Conservation (phyloP, 164 flowering plant genomes). For the Chimonanthus praecox region DNA sequence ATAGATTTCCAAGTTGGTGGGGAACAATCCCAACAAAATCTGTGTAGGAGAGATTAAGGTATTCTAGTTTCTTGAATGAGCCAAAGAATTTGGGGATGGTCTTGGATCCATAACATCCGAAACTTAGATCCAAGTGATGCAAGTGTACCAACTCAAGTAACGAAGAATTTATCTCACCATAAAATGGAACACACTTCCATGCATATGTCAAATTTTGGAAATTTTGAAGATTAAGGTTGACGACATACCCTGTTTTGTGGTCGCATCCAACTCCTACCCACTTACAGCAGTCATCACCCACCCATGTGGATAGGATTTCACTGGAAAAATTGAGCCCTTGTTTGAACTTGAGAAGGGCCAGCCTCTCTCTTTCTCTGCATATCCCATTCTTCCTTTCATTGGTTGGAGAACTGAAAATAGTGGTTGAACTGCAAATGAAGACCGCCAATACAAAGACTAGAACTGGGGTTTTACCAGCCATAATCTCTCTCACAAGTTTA, state of each 20-base stretch:
- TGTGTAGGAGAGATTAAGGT: slow-evolving; percentile 2
- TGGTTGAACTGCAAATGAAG: no score
- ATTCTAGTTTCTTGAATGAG: slow-evolving; percentile 3
- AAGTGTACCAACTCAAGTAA: slow-evolving; percentile 13
- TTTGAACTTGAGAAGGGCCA: slow-evolving; percentile 8
- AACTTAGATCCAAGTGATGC: slow-evolving; percentile 9
- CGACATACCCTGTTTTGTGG: slow-evolving; percentile 9
- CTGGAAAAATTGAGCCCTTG: background rate
- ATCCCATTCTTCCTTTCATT: no score
- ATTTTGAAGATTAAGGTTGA: slow-evolving; percentile 6
- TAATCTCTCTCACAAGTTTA: no score
- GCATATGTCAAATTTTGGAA: background rate
- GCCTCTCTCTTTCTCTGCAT: slow-evolving; percentile 5
- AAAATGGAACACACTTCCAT: no score
- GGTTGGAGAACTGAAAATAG: no score
- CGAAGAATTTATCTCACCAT: slow-evolving; percentile 10
- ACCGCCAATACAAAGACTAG: no score
- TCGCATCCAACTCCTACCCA: slow-evolving; percentile 9
- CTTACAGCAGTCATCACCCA: background rate
- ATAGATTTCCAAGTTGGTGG: slow-evolving; percentile 14
- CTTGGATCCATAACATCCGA: background rate
- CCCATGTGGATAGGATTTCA: slow-evolving; percentile 8
- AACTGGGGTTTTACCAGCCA: no score
- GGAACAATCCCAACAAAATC: slow-evolving; percentile 10
- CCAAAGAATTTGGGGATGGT: slow-evolving; percentile 11